Conservation (phyloP, 352 stramenopile genomes). For the Aphanomyces astaci region DNA sequence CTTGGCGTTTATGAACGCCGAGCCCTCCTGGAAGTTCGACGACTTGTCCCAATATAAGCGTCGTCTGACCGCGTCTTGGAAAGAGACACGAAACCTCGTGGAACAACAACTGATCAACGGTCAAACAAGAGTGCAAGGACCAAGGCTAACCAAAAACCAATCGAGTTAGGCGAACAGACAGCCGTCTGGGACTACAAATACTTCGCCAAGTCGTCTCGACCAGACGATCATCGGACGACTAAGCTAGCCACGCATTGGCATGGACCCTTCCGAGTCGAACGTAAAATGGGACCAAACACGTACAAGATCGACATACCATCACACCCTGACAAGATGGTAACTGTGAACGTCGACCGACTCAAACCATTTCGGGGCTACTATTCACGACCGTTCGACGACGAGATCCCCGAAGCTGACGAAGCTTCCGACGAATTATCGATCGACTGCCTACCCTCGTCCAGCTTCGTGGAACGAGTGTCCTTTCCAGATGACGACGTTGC, state of each 20-base stretch:
- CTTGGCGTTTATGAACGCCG: neutral
- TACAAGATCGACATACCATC: neutral
- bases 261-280: neutral
- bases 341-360: neutral
- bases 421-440: no score
- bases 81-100: neutral
- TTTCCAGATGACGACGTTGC: no score
- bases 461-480: neutral
- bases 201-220: neutral
- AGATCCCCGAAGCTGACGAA: neutral
- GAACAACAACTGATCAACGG: neutral
- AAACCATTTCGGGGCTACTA: neutral
- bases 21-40: neutral
- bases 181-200: neutral
- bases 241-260: neutral
- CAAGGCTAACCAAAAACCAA: neutral
- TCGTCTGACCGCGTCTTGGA: neutral
- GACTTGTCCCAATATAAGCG: neutral
- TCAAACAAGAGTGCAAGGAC: neutral
- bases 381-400: neutral
- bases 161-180: neutral
- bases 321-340: neutral
- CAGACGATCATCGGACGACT: no score
- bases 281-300: neutral
- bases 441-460: neutral